A percentile compares a stretch with the other conserved stretches of the same genome.
Conservation (phyloP, 768 basidiomycete species). For the Epithele typhae region DNA sequence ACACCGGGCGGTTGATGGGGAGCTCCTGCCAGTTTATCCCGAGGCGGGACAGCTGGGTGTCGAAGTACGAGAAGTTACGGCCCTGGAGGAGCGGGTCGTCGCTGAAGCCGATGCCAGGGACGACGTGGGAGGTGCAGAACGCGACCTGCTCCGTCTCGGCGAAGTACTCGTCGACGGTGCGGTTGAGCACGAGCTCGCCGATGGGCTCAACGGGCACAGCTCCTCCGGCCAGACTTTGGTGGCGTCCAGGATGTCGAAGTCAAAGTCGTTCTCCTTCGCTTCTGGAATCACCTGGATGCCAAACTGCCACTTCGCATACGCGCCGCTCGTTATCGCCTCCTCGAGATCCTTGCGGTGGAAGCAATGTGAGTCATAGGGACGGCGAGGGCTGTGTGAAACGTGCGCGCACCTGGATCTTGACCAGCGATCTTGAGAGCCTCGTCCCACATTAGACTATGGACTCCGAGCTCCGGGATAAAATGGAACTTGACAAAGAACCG, state of each 20-base stretch:
- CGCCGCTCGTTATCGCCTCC: slow-evolving; percentile 74
- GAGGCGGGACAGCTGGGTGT: slow-evolving; percentile 78
- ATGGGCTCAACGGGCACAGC: slow-evolving; percentile 69
- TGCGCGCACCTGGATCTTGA: slow-evolving; percentile 67
- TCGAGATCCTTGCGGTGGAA: slow-evolving; percentile 85
- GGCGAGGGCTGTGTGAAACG: background rate
- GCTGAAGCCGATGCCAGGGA: slow-evolving; percentile 67
- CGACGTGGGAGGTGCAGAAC: slow-evolving; percentile 66
- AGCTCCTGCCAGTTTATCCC: slow-evolving; percentile 80
- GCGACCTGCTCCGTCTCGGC: slow-evolving; percentile 87
- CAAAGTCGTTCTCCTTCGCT: slow-evolving; percentile 72
- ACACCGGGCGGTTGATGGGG: slow-evolving; percentile 79
- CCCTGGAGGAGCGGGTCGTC: slow-evolving; percentile 81
- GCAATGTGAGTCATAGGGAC: slow-evolving; percentile 34
- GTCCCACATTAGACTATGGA: slow-evolving; percentile 84
- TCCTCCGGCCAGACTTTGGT: slow-evolving; percentile 88
- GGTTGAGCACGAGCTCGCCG: slow-evolving; percentile 67
- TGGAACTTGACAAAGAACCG: slow-evolving; percentile 88
- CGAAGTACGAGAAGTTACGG: slow-evolving; percentile 83
- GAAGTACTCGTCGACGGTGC: slow-evolving; percentile 72
- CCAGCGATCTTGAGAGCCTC: slow-evolving; percentile 80
- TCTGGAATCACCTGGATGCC: slow-evolving; percentile 72
- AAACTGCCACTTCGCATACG: slow-evolving; percentile 74
- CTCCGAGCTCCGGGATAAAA: slow-evolving; percentile 76
- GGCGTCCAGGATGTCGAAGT: slow-evolving; percentile 84